phyloP scores from a whole-genome alignment of 1,284 basidiomycete genomes.

The Boletus semigastroideus region DNA sequence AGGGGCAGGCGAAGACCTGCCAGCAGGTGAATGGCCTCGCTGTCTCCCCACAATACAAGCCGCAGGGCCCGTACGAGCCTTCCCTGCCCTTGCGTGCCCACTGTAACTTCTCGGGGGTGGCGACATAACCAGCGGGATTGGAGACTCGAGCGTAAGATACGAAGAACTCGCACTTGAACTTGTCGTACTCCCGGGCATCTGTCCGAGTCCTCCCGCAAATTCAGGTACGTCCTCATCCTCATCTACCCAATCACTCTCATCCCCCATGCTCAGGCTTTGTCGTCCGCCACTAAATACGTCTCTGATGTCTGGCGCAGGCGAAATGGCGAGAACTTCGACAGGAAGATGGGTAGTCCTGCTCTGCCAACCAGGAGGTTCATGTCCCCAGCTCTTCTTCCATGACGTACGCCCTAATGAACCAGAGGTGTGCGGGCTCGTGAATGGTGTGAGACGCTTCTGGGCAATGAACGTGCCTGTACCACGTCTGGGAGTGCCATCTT shows the following conservation, averaged over 20 bases:
- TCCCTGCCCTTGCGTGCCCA: constrained; percentile 26
- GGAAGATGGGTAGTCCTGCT: constrained; percentile 66
- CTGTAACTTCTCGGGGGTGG: constrained; percentile 41
- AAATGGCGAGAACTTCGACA: constrained; percentile 69
- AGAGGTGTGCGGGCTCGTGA: constrained; percentile 48
- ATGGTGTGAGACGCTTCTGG: constrained; percentile 69
- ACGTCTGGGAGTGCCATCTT: constrained; percentile 49
- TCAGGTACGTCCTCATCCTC: constrained; percentile 75
- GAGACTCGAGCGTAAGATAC: constrained; percentile 28
- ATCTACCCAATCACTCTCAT: constrained; percentile 83
- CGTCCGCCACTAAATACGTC: constrained; percentile 71
- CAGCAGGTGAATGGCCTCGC: constrained; percentile 58
- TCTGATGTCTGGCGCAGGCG: constrained; percentile 60
- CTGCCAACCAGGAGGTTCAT: constrained; percentile 82
- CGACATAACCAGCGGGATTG: constrained; percentile 37
- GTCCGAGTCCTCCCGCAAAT: constrained; percentile 78
- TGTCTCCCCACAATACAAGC: constrained; percentile 25
- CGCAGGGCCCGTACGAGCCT: constrained; percentile 21
- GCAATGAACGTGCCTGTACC: constrained; percentile 62
- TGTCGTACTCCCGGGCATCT: constrained; percentile 49
- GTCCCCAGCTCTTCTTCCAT: constrained; percentile 85
- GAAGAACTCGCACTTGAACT: constrained; percentile 27
- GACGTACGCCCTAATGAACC: constrained; percentile 63
- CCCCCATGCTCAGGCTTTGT: constrained; percentile 57
- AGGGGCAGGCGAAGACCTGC: constrained; percentile 58